Evolutionary conservation across 1,284 basidiomycete species (phyloP).

Genomic region (Irpex sp.): DNA sequence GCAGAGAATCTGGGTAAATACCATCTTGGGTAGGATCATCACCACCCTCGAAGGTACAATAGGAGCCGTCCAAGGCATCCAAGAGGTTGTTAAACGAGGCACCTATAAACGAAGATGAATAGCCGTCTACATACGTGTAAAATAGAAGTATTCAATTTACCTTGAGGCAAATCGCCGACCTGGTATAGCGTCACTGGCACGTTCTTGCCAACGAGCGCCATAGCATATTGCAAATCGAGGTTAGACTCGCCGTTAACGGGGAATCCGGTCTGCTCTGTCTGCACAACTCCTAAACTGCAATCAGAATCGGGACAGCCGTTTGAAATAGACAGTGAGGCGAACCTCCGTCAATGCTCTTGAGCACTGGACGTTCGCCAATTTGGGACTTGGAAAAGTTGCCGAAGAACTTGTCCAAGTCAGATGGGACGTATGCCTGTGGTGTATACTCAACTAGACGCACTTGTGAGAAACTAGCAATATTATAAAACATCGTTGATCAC

Average conservation of each 20-base stretch:
- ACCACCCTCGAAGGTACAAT: constrained; percentile 60
- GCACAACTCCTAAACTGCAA: constrained; percentile 24
- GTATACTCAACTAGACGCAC: constrained; percentile 40
- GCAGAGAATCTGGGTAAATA: constrained; percentile 47
- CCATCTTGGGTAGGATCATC: constrained; percentile 51
- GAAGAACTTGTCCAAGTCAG: constrained; percentile 47
- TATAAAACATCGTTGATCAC: not conserved
- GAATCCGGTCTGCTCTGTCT: constrained; percentile 32
- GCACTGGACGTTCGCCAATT: constrained; percentile 19
- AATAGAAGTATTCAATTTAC: constrained; percentile 25
- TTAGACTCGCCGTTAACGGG: constrained; percentile 50
- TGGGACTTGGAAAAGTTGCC: constrained; percentile 34
- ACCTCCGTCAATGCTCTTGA: not conserved
- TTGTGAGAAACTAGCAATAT: not conserved
- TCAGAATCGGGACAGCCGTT: not conserved
- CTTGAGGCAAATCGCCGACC: constrained; percentile 36
- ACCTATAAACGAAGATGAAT: constrained; percentile 23
- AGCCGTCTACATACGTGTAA: not conserved
- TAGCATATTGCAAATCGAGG: constrained; percentile 51
- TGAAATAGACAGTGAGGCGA: not conserved
- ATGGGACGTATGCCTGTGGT: constrained; percentile 41
- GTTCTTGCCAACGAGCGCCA: constrained; percentile 38
- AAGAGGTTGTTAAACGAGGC: constrained; percentile 44
- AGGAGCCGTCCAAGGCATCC: constrained; percentile 46
- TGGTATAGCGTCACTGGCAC: constrained; percentile 45